Evolutionary conservation across 345 rosid genomes (phyloP).

Genomic region (Pistacia vera): DNA sequence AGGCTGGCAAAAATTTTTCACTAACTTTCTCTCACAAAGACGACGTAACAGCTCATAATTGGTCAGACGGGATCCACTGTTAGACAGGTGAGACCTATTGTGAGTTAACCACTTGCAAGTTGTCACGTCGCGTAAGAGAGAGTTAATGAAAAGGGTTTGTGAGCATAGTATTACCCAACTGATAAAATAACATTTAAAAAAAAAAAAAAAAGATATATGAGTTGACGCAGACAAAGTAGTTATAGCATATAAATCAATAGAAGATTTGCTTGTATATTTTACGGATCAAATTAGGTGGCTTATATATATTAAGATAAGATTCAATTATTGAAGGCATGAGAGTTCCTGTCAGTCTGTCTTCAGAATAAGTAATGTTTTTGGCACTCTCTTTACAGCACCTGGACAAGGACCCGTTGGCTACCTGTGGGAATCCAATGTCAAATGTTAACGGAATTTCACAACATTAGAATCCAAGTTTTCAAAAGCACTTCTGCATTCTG

Average conservation of each 20-base stretch:
- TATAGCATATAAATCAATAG: slow-evolving; percentile 17
- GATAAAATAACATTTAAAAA: neutral
- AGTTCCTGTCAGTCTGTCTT: slow-evolving; percentile 18
- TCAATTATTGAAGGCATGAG: slow-evolving; percentile 41
- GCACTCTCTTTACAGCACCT: slow-evolving; percentile 19
- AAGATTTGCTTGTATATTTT: slow-evolving; percentile 5
- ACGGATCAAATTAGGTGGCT: slow-evolving; percentile 36
- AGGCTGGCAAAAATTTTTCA: no score
- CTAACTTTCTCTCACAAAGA: no score
- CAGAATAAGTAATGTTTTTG: slow-evolving; percentile 4
- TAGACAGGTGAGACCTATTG: no score
- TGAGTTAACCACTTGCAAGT: no score
- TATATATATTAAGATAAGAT: slow-evolving; percentile 4
- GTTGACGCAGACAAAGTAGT: slow-evolving; percentile 18
- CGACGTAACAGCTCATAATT: no score
- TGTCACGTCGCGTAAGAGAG: no score
- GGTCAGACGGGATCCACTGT: no score
- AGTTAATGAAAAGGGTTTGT: no score
- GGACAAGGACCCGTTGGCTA: slow-evolving; percentile 22
- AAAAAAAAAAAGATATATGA: neutral
- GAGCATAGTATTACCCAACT: no score
- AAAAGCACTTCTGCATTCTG: neutral
- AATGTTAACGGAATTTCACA: neutral
- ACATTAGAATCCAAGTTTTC: neutral
- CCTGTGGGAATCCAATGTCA: slow-evolving; percentile 32